A percentile compares a stretch with the other conserved stretches of the same genome.
Evolutionary conservation across 176 grass and related monocot species (phyloP).

Genomic region (Dactylis glomerata): DNA sequence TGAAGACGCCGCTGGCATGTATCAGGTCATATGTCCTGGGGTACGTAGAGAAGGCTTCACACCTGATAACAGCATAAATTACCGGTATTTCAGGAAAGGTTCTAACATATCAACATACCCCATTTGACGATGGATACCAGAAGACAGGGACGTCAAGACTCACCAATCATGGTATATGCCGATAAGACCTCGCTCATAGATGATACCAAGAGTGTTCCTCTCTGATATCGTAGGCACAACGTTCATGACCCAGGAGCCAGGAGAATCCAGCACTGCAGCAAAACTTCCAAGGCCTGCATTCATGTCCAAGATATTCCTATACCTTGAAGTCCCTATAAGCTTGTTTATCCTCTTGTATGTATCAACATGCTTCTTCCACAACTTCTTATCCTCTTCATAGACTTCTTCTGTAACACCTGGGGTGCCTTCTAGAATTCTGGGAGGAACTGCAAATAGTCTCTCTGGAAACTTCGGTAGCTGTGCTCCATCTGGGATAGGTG

Average conservation of each 20-base stretch:
- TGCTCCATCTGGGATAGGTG: constrained; percentile 35
- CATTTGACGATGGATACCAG: neutral
- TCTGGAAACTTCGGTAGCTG: constrained; percentile 62
- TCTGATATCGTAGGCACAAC: constrained; percentile 67
- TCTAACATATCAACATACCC: constrained; percentile 5
- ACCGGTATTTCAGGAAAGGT: constrained; percentile 19
- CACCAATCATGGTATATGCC: constrained; percentile 97
- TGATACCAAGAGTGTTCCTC: constrained; percentile 55
- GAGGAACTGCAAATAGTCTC: constrained; percentile 58
- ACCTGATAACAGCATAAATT: constrained; percentile 44
- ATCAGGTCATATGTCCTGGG: constrained; percentile 89
- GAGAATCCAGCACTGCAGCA: constrained; percentile 59
- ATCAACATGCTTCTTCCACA: constrained; percentile 73
- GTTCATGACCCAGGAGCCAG: constrained; percentile 75
- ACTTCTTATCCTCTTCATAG: constrained; percentile 60
- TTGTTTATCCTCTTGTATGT: constrained; percentile 85
- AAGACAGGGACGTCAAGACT: constrained; percentile 4
- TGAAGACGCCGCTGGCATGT: constrained; percentile 72
- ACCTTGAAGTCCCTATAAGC: constrained; percentile 56
- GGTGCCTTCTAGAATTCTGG: constrained; percentile 54
- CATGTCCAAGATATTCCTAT: constrained; percentile 96
- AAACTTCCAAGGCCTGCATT: constrained; percentile 92
- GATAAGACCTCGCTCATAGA: constrained; percentile 88
- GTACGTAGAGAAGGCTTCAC: constrained; percentile 84
- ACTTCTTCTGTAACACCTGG: constrained; percentile 53